phyloP scores from a whole-genome alignment of 768 basidiomycete genomes.

The Cystobasidium ongulense region DNA sequence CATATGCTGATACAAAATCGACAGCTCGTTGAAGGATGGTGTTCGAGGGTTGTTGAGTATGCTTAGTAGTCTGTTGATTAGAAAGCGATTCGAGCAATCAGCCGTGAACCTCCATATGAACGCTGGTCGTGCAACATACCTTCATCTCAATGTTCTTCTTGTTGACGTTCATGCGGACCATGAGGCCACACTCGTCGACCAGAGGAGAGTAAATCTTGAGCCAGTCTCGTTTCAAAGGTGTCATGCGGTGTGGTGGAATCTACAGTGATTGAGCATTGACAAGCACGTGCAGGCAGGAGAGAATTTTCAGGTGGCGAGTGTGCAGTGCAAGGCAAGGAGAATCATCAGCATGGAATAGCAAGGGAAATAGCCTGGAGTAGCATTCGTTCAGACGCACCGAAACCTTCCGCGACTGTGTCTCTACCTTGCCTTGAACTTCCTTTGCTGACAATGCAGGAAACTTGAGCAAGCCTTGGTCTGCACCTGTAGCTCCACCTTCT shows the following conservation, averaged over 20 bases:
- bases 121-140: slow-evolving; percentile 51
- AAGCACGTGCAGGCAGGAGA: neutral
- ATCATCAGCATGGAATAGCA: neutral
- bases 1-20: slow-evolving; percentile 91
- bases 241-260: slow-evolving; percentile 95
- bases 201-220: slow-evolving; percentile 87
- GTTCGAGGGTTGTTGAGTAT: slow-evolving; percentile 44
- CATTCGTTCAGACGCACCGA: neutral
- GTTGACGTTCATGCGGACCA: slow-evolving; percentile 94
- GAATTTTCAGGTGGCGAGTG: neutral
- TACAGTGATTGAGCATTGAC: neutral
- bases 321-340: neutral
- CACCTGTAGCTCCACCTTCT: neutral
- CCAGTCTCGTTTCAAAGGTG: slow-evolving; percentile 94
- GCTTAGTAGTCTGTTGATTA: slow-evolving; percentile 66
- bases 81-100: neutral
- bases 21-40: slow-evolving; percentile 84
- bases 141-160: slow-evolving; percentile 82
- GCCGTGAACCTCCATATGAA: neutral
- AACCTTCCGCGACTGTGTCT: slow-evolving; percentile 19
- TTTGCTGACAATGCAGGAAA: slow-evolving; percentile 27
- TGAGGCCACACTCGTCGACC: slow-evolving; percentile 85
- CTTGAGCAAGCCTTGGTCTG: slow-evolving; percentile 19
- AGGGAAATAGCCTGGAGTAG: neutral
- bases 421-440: slow-evolving; percentile 29